Conservation (phyloP, 306 rosid species). For the Sicyos edulis region DNA sequence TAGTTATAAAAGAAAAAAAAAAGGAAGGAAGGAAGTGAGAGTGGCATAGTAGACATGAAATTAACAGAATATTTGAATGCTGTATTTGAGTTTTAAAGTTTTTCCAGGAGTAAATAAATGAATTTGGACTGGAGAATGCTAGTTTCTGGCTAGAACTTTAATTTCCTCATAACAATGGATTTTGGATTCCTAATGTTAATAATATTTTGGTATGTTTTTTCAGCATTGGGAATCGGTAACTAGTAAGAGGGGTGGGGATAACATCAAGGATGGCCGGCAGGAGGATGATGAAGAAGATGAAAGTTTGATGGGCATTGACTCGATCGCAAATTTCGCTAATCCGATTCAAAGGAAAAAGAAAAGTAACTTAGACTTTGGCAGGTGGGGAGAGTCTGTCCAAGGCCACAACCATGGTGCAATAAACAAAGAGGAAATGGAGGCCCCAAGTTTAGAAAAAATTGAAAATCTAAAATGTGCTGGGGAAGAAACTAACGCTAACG, state of each 20-base stretch:
- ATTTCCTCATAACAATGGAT: background rate
- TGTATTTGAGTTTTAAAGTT: background rate
- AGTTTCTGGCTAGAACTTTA: background rate
- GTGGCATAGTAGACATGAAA: background rate
- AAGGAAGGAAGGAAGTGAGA: background rate
- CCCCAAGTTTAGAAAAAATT: slow-evolving; percentile 18
- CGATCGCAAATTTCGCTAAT: slow-evolving; percentile 46
- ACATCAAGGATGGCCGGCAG: slow-evolving; percentile 25
- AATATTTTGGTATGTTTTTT: slow-evolving; percentile 28
- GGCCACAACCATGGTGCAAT: slow-evolving; percentile 33
- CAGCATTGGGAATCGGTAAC: slow-evolving; percentile 76
- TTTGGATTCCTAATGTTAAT: slow-evolving; percentile 15
- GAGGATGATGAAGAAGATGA: slow-evolving; percentile 42
- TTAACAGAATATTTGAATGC: background rate
- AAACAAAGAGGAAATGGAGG: slow-evolving; percentile 26
- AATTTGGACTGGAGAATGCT: slow-evolving; percentile 3
- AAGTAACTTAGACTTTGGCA: slow-evolving; percentile 53
- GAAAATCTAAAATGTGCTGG: slow-evolving; percentile 24
- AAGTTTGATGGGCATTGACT: slow-evolving; percentile 35
- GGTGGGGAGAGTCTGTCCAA: slow-evolving; percentile 49
- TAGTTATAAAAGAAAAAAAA: no score
- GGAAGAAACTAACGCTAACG: slow-evolving; percentile 24
- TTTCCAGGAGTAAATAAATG: background rate
- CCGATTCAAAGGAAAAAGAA: slow-evolving; percentile 61
- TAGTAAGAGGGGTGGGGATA: slow-evolving; percentile 27